These are phyloP conservation scores for Coniochaeta prunicola DNA, from an alignment of 2,329 filamentous ascomycete genomes.

Conservation along the genomic window DNA sequence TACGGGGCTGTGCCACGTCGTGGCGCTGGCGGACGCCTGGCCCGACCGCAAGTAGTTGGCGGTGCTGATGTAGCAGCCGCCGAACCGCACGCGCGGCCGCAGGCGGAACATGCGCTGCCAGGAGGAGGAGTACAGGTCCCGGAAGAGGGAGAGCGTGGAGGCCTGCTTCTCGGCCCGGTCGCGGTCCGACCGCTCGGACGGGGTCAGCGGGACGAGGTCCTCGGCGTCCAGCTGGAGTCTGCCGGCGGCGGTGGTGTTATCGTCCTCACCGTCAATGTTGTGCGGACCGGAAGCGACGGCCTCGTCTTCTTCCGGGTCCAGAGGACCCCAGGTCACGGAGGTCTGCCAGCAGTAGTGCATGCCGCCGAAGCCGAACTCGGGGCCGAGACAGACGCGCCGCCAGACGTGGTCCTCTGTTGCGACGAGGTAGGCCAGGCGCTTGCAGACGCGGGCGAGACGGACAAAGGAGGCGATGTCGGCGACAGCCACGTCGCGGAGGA, in stretches of 20 bases:
- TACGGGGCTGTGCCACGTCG: conserved; percentile 75
- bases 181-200: conserved; percentile 26
- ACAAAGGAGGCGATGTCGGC: conserved; percentile 70
- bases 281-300: conserved; percentile 9
- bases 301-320: conserved; percentile 26
- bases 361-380: conserved; percentile 67
- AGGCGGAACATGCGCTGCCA: conserved; percentile 69
- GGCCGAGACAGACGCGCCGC: conserved; percentile 65
- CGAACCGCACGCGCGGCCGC: conserved; percentile 84
- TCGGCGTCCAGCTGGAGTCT: conserved; percentile 2
- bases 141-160: conserved; percentile 32
- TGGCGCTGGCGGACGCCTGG: conserved; percentile 59
- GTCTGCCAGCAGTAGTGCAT: conserved; percentile 79
- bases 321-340: conserved; percentile 48
- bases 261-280: neutral
- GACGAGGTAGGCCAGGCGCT: conserved; percentile 77
- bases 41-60: conserved; percentile 91
- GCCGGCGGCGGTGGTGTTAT: conserved; percentile 4
- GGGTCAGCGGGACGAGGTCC: conserved; percentile 19
- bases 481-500: conserved; percentile 65
- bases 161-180: conserved; percentile 20
- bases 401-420: conserved; percentile 80
- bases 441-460: conserved; percentile 75
- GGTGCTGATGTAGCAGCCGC: conserved; percentile 92
- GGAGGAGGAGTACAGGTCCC: conserved; percentile 37